These are phyloP conservation scores for Bruguiera hainesii DNA, from an alignment of 441 rosid genomes.

Conservation along the genomic window DNA sequence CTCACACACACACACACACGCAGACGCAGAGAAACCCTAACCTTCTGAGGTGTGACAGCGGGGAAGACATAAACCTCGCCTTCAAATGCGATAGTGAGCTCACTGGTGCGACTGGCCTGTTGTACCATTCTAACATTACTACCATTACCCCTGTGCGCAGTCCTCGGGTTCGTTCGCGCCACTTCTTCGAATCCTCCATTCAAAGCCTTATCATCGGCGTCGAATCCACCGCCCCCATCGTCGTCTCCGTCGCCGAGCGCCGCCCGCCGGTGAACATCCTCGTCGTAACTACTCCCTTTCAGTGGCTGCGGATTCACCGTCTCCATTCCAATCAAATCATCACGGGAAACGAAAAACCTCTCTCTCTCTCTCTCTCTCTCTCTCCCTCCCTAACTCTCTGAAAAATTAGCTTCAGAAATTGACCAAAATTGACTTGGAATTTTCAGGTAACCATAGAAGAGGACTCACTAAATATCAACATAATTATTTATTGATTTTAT, in stretches of 20 bases:
- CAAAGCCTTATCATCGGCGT: conserved; percentile 5
- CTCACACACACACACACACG: neutral
- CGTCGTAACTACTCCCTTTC: conserved; percentile 10
- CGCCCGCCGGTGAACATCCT: neutral
- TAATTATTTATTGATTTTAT: no score
- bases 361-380: neutral
- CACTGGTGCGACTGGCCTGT: conserved; percentile 32
- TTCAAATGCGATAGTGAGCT: conserved; percentile 44
- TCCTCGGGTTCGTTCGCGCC: conserved; percentile 6
- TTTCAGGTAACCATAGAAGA: neutral
- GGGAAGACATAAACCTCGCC: conserved; percentile 53
- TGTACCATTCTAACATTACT: neutral
- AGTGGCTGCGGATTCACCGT: conserved; percentile 24
- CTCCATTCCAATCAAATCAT: conserved; percentile 24
- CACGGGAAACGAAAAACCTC: neutral
- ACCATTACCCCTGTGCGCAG: neutral
- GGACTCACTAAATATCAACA: no score
- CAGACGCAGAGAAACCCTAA: conserved; percentile 1
- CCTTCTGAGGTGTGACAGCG: conserved; percentile 41
- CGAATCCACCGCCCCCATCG: conserved; percentile 9
- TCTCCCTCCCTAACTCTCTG: neutral
- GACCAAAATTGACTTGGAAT: neutral
- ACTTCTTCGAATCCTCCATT: conserved; percentile 9
- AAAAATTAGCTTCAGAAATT: neutral
- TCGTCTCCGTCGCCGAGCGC: conserved; percentile 10